Conservation (phyloP, 306 rosid genomes). For the Chamaecrista fasciculata region DNA sequence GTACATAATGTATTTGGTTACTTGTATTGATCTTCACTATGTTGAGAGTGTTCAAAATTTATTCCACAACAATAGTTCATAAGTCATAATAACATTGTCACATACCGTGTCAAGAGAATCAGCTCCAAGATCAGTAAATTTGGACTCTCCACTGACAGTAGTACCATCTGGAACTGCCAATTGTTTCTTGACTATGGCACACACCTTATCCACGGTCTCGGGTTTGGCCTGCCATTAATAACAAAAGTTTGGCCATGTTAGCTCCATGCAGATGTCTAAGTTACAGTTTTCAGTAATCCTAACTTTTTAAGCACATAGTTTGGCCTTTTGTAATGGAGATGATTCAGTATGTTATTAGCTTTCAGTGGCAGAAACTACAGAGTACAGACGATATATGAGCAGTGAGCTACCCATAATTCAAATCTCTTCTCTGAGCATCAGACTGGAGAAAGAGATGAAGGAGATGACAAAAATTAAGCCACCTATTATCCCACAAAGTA, state of each 20-base stretch:
- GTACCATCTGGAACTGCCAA: conserved; percentile 62
- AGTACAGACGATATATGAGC: neutral
- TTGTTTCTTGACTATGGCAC: conserved; percentile 80
- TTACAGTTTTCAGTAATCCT: neutral
- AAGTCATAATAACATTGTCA: neutral
- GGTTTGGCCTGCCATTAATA: conserved; percentile 66
- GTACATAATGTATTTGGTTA: too few species aligned
- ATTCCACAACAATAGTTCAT: neutral
- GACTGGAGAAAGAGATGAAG: neutral
- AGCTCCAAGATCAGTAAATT: conserved; percentile 83
- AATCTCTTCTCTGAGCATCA: neutral
- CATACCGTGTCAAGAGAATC: conserved; percentile 97
- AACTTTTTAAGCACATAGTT: conserved; percentile 1
- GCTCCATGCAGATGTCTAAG: conserved; percentile 27
- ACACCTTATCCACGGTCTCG: conserved; percentile 78
- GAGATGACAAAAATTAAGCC: neutral
- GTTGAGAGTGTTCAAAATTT: neutral
- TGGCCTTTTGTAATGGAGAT: neutral
- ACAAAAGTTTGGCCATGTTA: conserved; percentile 2
- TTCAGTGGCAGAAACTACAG: conserved; percentile 21
- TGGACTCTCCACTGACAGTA: conserved; percentile 59
- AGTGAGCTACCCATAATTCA: conserved; percentile 5
- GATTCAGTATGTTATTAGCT: neutral
- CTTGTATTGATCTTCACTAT: neutral
- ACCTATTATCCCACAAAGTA: neutral